phyloP scores from a whole-genome alignment of 441 rosid species.

The Populus trichocarpa region DNA sequence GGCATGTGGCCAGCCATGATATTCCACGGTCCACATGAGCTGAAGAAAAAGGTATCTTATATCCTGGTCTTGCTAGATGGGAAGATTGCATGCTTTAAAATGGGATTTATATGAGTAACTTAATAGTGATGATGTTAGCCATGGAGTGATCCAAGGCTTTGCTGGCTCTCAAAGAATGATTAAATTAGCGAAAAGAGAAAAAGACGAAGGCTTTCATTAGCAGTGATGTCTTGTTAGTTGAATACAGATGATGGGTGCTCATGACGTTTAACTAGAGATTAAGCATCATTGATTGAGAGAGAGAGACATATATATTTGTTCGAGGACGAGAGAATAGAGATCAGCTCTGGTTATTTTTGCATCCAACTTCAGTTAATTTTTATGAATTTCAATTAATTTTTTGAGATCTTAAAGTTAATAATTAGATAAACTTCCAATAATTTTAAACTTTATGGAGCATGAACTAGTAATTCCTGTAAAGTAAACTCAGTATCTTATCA shows the following conservation, averaged over 20 bases:
- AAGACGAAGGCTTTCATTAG: background rate
- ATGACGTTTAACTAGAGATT: background rate
- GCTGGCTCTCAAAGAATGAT: background rate
- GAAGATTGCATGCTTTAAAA: background rate
- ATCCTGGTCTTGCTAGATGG: slow-evolving; percentile 13
- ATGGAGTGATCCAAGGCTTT: background rate
- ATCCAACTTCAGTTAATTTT: no score
- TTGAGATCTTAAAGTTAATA: no score
- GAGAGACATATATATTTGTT: background rate
- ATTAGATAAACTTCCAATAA: no score
- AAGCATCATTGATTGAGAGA: background rate
- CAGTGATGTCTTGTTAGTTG: background rate
- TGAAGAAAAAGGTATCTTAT: slow-evolving; percentile 9
- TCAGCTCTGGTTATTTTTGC: no score
- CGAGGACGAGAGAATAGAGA: background rate
- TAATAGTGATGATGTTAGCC: background rate
- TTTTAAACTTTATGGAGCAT: no score
- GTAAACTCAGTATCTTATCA: no score
- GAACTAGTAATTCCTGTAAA: no score
- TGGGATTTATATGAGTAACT: background rate
- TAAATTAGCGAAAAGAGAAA: background rate
- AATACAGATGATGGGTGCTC: background rate
- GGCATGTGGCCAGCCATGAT: slow-evolving; percentile 38
- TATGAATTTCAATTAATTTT: no score
- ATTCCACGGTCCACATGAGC: slow-evolving; percentile 24